Base-by-base conservation (phyloP, 2,329 filamentous ascomycete genomes). In the Monosporascus cannonballus region DNA sequence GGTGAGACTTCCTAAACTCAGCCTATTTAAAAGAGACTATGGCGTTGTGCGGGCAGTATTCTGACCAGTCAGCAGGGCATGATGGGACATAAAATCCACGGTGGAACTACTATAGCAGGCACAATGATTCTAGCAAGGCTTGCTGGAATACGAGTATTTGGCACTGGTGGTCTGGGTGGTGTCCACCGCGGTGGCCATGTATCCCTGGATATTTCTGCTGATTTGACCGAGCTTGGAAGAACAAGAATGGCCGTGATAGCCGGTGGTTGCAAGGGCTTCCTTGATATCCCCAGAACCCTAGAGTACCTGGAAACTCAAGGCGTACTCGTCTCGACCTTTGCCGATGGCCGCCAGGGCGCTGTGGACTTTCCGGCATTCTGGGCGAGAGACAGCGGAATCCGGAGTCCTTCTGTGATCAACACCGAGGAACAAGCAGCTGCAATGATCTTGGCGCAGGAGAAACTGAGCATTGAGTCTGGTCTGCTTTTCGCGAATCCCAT, bases 331-430 rank as follows among this genome's bases (percentile, higher is more conserved):
- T 88, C 85, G 3, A 97, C 94, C 2, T 99, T 97, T 73, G 86
- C 90, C 24, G 90, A 96, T 69, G 90, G 89, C 1, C 81, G 89
- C 38, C 71, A 73, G 25, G 87, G 84, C 2, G 72, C 79, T 6
- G 80, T 96, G 41, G 87, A 96, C 62, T 94, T 97, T 63, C 94
- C 94, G 1, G 90, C 89, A 0, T 99, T 99, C 70, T 99, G 89
- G 81, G 89, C 89, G 0, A 78, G 93, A 41, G 90, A 96, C 42
- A 96, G 92, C 68, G 90, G 91, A 14, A 73, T 87, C 50, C 84
- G 77, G 68, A 96, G 90, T 65, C 93, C 93, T 0, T 81, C 83
- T 22, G 81, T 89, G 1, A 81, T 96, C 42, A 72, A 84, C 50
- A 80, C 86, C 59, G 90, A 95, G 66, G 77, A 77, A 51, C 89